Evolutionary conservation across 2,329 filamentous ascomycete species (phyloP).

Genomic region (Onygenales sp.): DNA sequence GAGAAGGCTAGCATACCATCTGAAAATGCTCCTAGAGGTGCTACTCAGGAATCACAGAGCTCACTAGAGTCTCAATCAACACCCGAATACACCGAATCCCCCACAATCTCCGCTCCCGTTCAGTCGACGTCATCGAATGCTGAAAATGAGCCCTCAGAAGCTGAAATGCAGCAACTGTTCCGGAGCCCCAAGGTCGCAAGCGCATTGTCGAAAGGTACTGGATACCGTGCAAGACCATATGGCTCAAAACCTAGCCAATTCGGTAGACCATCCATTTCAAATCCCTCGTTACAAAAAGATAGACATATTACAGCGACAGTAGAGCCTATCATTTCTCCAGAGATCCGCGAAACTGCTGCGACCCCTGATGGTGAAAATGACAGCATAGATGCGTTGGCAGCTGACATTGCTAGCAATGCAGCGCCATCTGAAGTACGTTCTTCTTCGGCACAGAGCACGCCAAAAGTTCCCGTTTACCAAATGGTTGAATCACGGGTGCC

Average conservation of each 20-base stretch:
- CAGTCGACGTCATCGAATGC: too few relatives aligned
- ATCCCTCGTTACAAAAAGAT: not conserved
- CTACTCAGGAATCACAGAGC: not conserved
- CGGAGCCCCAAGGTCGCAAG: slow-evolving; percentile 50
- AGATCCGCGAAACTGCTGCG: not conserved
- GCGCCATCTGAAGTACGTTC: not conserved
- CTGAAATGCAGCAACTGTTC: slow-evolving; percentile 53
- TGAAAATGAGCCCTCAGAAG: slow-evolving; percentile 44
- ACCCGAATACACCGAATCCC: not conserved
- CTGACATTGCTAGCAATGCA: slow-evolving; percentile 37
- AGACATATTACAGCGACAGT: not conserved
- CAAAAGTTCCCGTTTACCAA: slow-evolving; percentile 41
- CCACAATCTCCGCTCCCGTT: not conserved
- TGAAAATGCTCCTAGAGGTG: too few relatives aligned
- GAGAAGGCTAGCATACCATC: too few relatives aligned
- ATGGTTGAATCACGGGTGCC: slow-evolving; percentile 86
- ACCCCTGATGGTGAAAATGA: slow-evolving; percentile 14
- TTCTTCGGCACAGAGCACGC: slow-evolving; percentile 8
- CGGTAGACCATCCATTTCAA: not conserved
- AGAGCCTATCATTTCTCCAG: not conserved
- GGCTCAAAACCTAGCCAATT: not conserved
- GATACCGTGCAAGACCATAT: slow-evolving; percentile 10
- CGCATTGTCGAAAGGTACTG: slow-evolving; percentile 41
- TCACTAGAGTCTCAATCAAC: not conserved
- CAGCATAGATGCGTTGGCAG: slow-evolving; percentile 38